Evolutionary conservation across 2,329 filamentous ascomycete genomes (phyloP).

Genomic region (Sphaerostilbella broomeana): DNA sequence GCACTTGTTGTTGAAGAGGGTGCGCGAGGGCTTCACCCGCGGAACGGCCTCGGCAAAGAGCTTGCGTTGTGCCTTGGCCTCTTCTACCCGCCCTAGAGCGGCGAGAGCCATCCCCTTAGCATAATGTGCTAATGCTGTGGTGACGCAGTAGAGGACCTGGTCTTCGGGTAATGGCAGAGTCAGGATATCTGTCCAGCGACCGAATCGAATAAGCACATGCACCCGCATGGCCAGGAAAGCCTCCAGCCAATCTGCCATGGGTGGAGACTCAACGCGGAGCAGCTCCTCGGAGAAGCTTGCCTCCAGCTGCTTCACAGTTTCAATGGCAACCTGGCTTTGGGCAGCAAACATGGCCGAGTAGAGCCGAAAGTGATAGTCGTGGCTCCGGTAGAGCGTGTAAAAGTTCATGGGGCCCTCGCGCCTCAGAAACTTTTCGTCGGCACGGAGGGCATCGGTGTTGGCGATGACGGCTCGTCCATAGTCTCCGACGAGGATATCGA

Average conservation of each 20-base stretch:
- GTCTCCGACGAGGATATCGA: conserved; percentile 67
- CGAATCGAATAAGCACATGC: conserved; percentile 68
- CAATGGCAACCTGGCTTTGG: conserved; percentile 54
- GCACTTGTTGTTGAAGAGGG: conserved; percentile 37
- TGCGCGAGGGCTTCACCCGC: conserved; percentile 51
- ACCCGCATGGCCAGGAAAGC: conserved; percentile 60
- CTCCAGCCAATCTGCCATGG: conserved; percentile 76
- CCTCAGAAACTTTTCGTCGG: conserved; percentile 60
- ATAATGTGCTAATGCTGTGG: conserved; percentile 62
- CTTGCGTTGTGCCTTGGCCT: conserved; percentile 46
- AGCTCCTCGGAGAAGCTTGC: conserved; percentile 55
- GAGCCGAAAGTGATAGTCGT: conserved; percentile 68
- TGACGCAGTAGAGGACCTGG: conserved; percentile 57
- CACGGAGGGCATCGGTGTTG: conserved; percentile 59
- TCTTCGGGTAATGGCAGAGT: conserved; percentile 51
- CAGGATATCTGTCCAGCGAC: conserved; percentile 61
- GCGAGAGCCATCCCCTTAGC: conserved; percentile 62
- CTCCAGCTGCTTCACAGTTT: conserved; percentile 55
- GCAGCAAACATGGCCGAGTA: conserved; percentile 76
- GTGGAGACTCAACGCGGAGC: conserved; percentile 56
- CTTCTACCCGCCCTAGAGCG: conserved; percentile 45
- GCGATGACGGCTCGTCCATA: conserved; percentile 60
- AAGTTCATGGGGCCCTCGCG: conserved; percentile 59
- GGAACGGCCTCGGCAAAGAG: conserved; percentile 46
- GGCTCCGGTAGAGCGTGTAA: conserved; percentile 69